Evolutionary conservation across 225 moss, liverwort and hornwort genomes (phyloP).

Genomic region (Sphagnum tenellum): DNA sequence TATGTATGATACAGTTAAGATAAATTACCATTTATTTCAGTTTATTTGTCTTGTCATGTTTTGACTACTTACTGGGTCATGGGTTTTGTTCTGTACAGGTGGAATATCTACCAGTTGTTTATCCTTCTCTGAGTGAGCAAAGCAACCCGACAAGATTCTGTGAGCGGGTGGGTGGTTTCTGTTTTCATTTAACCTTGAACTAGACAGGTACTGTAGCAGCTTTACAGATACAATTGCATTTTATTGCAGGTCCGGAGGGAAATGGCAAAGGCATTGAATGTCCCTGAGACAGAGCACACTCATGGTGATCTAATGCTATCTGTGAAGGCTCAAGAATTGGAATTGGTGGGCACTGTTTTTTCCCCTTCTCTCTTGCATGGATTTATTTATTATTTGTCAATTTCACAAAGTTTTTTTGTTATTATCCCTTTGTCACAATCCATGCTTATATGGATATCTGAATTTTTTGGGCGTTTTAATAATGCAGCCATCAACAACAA

Average conservation of each 20-base stretch:
- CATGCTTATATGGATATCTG: neutral
- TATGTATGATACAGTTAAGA: neutral
- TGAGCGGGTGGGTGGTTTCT: conserved; percentile 37
- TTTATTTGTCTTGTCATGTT: too few species aligned
- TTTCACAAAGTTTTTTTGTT: too few species aligned
- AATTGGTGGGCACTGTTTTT: conserved; percentile 30
- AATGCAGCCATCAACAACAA: conserved; percentile 49
- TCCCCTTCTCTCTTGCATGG: too few species aligned
- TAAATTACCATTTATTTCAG: neutral
- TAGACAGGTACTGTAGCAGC: neutral
- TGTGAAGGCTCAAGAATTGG: conserved; percentile 56
- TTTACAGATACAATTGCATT: neutral
- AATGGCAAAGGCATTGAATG: conserved; percentile 75
- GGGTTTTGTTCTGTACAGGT: conserved; percentile 29
- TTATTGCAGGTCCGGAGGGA: conserved; percentile 50
- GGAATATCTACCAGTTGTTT: conserved; percentile 76
- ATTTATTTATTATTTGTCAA: too few species aligned
- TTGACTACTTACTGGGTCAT: too few species aligned
- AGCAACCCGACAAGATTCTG: conserved; percentile 61
- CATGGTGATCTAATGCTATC: conserved; percentile 80
- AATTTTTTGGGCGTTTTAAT: too few species aligned
- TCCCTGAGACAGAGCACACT: conserved; percentile 86
- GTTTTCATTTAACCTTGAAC: neutral
- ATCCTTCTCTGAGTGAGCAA: conserved; percentile 61
- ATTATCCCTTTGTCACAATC: neutral